Evolutionary conservation across 192 early-diverging fungal genomes (phyloP).

Genomic region (Coemansia guatemalensis): DNA sequence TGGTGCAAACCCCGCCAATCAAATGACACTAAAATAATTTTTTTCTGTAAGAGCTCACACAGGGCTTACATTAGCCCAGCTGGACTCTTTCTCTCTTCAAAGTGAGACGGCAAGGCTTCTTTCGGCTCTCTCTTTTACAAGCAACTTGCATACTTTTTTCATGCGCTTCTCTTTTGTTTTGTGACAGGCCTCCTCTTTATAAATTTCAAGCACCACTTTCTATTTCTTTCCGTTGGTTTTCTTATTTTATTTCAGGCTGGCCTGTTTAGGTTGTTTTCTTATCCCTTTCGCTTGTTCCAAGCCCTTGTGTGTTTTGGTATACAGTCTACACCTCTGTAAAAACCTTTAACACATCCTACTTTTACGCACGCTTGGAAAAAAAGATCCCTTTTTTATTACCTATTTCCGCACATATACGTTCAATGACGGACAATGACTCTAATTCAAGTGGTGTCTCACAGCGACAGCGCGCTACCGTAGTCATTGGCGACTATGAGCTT

Average conservation of each 20-base stretch:
- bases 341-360: background rate
- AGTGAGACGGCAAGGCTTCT: background rate
- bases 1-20: too few relatives aligned
- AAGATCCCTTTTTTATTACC: background rate
- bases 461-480: slow-evolving; percentile 50
- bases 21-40: too few relatives aligned
- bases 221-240: slow-evolving; percentile 7
- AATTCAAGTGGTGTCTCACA: slow-evolving; percentile 21
- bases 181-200: background rate
- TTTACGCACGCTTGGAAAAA: background rate
- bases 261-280: background rate
- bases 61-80: too few relatives aligned
- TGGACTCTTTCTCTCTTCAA: background rate
- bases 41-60: too few relatives aligned
- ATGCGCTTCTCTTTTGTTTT: background rate
- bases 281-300: background rate
- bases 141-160: background rate
- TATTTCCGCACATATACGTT: slow-evolving; percentile 6
- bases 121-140: background rate
- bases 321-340: background rate
- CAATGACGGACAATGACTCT: slow-evolving; percentile 44
- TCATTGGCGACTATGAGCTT: slow-evolving; percentile 77
- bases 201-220: slow-evolving; percentile 1
- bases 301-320: background rate
- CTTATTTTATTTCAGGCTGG: slow-evolving; percentile 7